Percentiles rank a stretch among this genome's conserved stretches.
Conservation (phyloP, 2,329 filamentous ascomycete genomes). For the Phialophora macrospora region DNA sequence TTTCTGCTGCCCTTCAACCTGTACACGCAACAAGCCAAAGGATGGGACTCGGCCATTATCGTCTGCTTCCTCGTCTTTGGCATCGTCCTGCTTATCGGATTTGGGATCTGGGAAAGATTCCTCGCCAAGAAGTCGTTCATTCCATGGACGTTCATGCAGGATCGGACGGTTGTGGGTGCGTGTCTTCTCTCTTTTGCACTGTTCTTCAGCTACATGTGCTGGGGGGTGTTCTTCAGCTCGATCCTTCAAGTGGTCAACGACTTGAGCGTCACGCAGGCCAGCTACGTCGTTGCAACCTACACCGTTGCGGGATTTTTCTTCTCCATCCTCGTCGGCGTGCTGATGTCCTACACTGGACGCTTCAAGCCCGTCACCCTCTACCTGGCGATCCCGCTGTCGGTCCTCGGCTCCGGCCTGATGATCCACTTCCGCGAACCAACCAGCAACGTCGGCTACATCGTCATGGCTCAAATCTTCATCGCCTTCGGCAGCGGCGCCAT, state of each 20-base stretch:
- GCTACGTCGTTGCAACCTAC: slow-evolving; percentile 55
- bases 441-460: slow-evolving; percentile 55
- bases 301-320: slow-evolving; percentile 58
- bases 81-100: slow-evolving; percentile 56
- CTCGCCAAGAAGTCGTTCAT: slow-evolving; percentile 60
- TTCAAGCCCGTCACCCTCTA: slow-evolving; percentile 59
- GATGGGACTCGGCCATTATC: slow-evolving; percentile 53
- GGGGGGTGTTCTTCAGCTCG: slow-evolving; percentile 40
- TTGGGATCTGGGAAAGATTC: slow-evolving; percentile 60
- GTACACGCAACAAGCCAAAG: slow-evolving; percentile 44
- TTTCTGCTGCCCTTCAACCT: slow-evolving; percentile 69
- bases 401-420: slow-evolving; percentile 59
- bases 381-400: slow-evolving; percentile 56
- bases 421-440: slow-evolving; percentile 58
- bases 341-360: slow-evolving; percentile 53
- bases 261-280: slow-evolving; percentile 44
- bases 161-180: slow-evolving; percentile 33
- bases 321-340: slow-evolving; percentile 57
- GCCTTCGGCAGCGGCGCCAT: slow-evolving; percentile 57
- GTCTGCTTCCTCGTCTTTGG: slow-evolving; percentile 60
- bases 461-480: slow-evolving; percentile 61
- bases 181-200: slow-evolving; percentile 29
- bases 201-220: slow-evolving; percentile 41
- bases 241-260: slow-evolving; percentile 48
- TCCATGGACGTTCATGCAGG: slow-evolving; percentile 52